Percentiles rank a stretch among this genome's conserved stretches.
Conservation (phyloP, 2,329 filamentous ascomycete genomes). For the Cercospora beticola region DNA sequence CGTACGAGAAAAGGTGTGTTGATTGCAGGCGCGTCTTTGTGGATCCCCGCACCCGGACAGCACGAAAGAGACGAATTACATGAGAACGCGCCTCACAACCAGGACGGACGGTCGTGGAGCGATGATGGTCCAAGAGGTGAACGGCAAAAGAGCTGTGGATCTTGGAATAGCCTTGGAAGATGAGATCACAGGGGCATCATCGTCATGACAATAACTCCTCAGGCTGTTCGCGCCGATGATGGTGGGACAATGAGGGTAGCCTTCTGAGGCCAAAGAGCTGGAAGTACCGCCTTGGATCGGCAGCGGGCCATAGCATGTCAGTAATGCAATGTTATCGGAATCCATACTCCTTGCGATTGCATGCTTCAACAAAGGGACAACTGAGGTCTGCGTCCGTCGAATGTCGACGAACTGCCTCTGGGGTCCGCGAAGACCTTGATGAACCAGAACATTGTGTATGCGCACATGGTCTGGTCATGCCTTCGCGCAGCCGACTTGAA, state of each 20-base stretch:
- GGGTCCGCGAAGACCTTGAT: no score
- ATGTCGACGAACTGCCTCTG: no score
- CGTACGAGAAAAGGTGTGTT: not conserved
- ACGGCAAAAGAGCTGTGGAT: not conserved
- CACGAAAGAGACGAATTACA: not conserved
- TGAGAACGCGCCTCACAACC: not conserved
- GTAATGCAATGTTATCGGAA: not conserved
- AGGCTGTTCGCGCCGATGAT: not conserved
- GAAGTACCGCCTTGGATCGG: not conserved
- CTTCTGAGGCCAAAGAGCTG: not conserved
- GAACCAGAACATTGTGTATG: no score
- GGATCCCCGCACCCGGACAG: not conserved
- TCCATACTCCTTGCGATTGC: no score
- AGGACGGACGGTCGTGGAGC: not conserved
- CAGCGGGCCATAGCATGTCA: not conserved
- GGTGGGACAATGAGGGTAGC: not conserved
- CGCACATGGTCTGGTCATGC: no score
- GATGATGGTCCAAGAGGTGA: not conserved
- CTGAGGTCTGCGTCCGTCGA: no score
- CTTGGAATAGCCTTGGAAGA: not conserved
- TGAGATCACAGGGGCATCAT: not conserved
- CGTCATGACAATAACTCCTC: not conserved
- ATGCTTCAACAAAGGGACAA: no score
- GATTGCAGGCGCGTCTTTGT: not conserved
- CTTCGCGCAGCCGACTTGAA: no score